Percentiles rank a stretch among this genome's conserved stretches.
Conservation (phyloP, 768 basidiomycete genomes). For the Kwoniella mangroviensis region DNA sequence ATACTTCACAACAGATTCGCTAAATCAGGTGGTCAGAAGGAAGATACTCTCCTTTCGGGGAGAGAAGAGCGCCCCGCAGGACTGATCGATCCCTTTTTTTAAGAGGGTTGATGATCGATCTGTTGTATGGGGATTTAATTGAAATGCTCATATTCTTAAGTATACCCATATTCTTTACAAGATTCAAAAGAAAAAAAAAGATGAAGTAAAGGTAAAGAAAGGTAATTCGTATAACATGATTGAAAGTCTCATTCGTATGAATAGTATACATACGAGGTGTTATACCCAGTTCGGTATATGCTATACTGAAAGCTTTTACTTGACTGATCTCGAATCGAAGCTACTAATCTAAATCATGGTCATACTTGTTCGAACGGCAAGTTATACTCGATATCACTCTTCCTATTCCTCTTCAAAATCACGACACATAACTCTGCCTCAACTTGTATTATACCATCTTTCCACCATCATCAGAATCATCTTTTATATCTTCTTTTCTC, state of each 20-base stretch:
- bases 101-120: slow-evolving; percentile 11
- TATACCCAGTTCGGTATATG: no score
- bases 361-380: no score
- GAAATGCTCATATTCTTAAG: slow-evolving; percentile 27
- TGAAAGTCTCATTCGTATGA: background rate
- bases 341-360: background rate
- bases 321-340: background rate
- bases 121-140: slow-evolving; percentile 43
- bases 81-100: slow-evolving; percentile 23
- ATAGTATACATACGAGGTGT: background rate
- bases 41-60: background rate
- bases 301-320: no score
- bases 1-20: slow-evolving; percentile 6
- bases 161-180: background rate
- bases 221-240: background rate
- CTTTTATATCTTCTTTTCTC: background rate
- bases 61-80: slow-evolving; percentile 38
- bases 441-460: background rate
- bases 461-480: background rate
- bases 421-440: background rate
- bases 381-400: no score
- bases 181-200: no score
- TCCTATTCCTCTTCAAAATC: no score
- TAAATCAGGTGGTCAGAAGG: slow-evolving; percentile 32
- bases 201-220: no score